Percentiles rank a stretch among this genome's conserved stretches.
Conservation (phyloP, 768 basidiomycete genomes). For the Boletus edulis region DNA sequence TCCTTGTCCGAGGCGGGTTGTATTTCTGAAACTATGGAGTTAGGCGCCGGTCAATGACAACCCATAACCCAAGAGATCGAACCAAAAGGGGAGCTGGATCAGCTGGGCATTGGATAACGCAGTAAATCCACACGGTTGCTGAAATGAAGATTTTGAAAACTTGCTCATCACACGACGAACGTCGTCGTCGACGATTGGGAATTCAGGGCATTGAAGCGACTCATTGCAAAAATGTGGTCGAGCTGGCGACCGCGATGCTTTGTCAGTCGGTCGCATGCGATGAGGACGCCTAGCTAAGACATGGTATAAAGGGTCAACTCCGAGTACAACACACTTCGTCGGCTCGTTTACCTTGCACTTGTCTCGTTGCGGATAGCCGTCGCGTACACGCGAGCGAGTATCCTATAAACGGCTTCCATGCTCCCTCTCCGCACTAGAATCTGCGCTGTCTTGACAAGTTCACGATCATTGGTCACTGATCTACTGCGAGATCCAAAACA, state of each 20-base stretch:
- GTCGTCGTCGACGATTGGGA: slow-evolving; percentile 31
- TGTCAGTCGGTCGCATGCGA: slow-evolving; percentile 51
- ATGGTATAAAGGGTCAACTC: background rate
- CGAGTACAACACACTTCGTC: background rate
- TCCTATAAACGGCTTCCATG: slow-evolving; percentile 45
- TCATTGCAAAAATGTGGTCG: slow-evolving; percentile 59
- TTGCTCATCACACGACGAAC: slow-evolving; percentile 62
- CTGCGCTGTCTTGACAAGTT: slow-evolving; percentile 39
- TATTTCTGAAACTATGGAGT: too few species aligned
- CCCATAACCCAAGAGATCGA: too few species aligned
- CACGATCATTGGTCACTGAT: background rate
- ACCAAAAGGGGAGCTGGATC: too few species aligned
- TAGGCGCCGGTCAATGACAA: too few species aligned
- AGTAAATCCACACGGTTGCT: too few species aligned
- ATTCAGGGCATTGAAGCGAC: slow-evolving; percentile 51
- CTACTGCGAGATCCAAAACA: slow-evolving; percentile 3
- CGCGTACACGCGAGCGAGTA: slow-evolving; percentile 69
- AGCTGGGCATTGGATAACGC: too few species aligned
- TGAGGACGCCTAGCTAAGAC: slow-evolving; percentile 51
- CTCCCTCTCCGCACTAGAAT: slow-evolving; percentile 59
- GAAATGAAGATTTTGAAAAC: slow-evolving; percentile 8
- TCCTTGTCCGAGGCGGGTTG: too few species aligned
- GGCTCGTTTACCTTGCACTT: slow-evolving; percentile 51
- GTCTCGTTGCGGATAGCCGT: slow-evolving; percentile 60
- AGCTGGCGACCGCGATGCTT: slow-evolving; percentile 59